phyloP scores from a whole-genome alignment of 2,329 filamentous ascomycete species.

The Botrytis elliptica region DNA sequence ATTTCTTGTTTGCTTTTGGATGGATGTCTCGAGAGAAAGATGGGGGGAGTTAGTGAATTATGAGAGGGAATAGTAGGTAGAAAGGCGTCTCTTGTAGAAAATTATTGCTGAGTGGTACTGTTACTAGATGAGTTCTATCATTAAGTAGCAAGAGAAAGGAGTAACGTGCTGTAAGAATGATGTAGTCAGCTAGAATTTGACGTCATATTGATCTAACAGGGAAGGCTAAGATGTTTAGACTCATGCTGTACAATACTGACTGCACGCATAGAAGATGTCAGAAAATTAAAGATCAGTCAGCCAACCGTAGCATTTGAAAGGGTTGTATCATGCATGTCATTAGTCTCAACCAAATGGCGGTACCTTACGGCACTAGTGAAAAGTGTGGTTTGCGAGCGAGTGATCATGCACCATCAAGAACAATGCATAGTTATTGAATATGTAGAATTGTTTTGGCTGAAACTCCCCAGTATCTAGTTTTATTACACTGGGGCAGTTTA shows the following conservation, averaged over 20 bases:
- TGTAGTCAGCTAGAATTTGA: not conserved
- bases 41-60: no score
- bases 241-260: not conserved
- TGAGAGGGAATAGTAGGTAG: not conserved
- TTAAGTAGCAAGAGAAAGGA: not conserved
- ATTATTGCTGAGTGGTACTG: not conserved
- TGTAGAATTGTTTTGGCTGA: no score
- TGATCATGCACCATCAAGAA: not conserved
- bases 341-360: not conserved
- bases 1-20: not conserved
- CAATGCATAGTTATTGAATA: not conserved
- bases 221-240: not conserved
- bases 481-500: not conserved
- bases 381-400: not conserved
- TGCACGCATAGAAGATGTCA: not conserved
- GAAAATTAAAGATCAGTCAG: not conserved
- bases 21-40: not conserved
- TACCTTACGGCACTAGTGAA: not conserved
- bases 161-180: not conserved
- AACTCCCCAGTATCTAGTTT: not conserved
- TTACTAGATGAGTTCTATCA: not conserved
- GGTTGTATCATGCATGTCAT: not conserved
- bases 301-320: not conserved
- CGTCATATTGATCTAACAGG: not conserved
- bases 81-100: no score